Evolutionary conservation across 1,284 basidiomycete genomes (phyloP).

Genomic region (Tilletia walkeri): DNA sequence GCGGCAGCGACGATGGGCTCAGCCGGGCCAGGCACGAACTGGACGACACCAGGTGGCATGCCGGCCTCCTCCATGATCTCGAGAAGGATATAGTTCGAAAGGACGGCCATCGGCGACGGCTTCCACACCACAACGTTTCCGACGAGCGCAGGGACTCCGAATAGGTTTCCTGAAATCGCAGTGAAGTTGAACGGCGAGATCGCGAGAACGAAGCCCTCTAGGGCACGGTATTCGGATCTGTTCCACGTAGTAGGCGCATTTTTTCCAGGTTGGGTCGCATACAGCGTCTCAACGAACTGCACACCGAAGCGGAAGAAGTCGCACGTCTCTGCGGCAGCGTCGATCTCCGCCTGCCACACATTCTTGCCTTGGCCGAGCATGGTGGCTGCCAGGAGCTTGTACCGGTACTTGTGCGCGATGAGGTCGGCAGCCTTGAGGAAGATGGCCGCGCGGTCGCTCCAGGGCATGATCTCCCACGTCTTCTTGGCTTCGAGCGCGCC

Average conservation of each 20-base stretch:
- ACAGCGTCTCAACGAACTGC: constrained; percentile 93
- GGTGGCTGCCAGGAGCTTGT: constrained; percentile 91
- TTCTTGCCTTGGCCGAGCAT: constrained; percentile 99
- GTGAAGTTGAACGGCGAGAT: constrained; percentile 96
- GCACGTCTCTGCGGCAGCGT: constrained; percentile 89
- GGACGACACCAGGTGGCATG: constrained; percentile 88
- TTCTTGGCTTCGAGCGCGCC: constrained; percentile 81
- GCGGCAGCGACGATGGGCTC: constrained; percentile 46
- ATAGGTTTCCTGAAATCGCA: constrained; percentile 50
- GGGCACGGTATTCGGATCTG: constrained; percentile 88
- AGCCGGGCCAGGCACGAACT: constrained; percentile 74
- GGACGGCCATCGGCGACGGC: constrained; percentile 89
- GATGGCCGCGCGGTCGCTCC: constrained; percentile 93
- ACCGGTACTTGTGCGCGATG: constrained; percentile 84
- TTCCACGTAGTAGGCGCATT: constrained; percentile 91
- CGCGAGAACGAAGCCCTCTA: constrained; percentile 96
- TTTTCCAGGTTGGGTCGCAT: constrained; percentile 80
- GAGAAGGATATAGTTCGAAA: constrained; percentile 89
- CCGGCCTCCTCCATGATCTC: constrained; percentile 92
- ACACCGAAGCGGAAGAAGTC: constrained; percentile 98
- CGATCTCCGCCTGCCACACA: constrained; percentile 98
- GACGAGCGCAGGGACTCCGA: constrained; percentile 76
- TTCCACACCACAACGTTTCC: constrained; percentile 98
- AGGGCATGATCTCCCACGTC: constrained; percentile 89
- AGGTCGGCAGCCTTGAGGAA: constrained; percentile 85